Conservation (phyloP, 164 flowering plant genomes). For the Vitis riparia region DNA sequence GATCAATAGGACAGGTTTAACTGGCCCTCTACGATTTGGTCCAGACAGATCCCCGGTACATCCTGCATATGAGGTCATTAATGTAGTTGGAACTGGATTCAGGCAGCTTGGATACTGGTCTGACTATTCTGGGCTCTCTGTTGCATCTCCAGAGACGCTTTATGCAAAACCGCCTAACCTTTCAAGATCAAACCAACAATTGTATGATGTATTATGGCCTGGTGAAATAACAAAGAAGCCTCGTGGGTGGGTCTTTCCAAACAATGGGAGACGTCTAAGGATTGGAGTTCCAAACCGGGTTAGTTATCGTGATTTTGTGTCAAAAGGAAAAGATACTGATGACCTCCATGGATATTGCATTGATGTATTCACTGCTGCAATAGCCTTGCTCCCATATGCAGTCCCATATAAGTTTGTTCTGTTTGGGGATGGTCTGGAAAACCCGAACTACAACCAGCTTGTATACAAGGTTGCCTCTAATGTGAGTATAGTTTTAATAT, state of each 20-base stretch:
- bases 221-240: slow-evolving; percentile 47
- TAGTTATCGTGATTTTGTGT: slow-evolving; percentile 45
- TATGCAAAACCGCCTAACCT: slow-evolving; percentile 38
- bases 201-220: slow-evolving; percentile 57
- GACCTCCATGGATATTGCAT: slow-evolving; percentile 48
- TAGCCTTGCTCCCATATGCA: slow-evolving; percentile 50
- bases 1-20: slow-evolving; percentile 51
- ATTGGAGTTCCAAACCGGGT: slow-evolving; percentile 63
- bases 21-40: slow-evolving; percentile 45
- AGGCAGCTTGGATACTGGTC: slow-evolving; percentile 66
- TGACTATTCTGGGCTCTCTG: slow-evolving; percentile 58
- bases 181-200: slow-evolving; percentile 44
- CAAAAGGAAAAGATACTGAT: slow-evolving; percentile 20
- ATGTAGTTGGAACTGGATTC: slow-evolving; percentile 37
- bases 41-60: slow-evolving; percentile 28
- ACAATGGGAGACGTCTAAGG: slow-evolving; percentile 46
- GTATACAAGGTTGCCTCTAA: slow-evolving; percentile 30
- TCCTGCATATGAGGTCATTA: slow-evolving; percentile 59
- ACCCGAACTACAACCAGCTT: slow-evolving; percentile 57
- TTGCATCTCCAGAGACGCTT: slow-evolving; percentile 51
- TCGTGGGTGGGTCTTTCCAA: slow-evolving; percentile 68
- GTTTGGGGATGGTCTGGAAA: slow-evolving; percentile 55
- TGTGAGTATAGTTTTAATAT: slow-evolving; percentile 35
- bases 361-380: slow-evolving; percentile 61
- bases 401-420: slow-evolving; percentile 46